Evolutionary conservation across 1,284 basidiomycete species (phyloP), one percentile per base, ranked within the genome.

Genomic region (Microbotryum intermedium): DNA sequence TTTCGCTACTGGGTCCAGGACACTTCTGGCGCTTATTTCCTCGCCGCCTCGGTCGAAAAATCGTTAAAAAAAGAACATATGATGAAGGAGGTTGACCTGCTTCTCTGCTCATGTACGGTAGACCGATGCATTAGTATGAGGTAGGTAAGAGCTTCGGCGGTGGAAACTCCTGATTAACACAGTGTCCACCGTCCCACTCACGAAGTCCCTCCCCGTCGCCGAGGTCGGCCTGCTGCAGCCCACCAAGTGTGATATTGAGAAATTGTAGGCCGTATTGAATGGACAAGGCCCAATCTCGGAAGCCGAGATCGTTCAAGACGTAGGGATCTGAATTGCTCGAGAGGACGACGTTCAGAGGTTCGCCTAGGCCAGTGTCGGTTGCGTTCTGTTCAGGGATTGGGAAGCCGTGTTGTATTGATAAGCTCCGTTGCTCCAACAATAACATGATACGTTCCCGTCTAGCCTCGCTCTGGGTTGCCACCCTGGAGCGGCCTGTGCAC

Each of bases 271-370:
- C 1, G 79, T 79, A 55, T 77, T 82, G 60, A 28, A 70, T 13
- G 39, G 28, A 60, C 25, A 34, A 52, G 45, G n/a, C 53, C 57
- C 54, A 62, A 53, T 61, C 46, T 28, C 53, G 52, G 30, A 49
- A 73, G 64, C 81, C 74, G 10, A 78, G 76, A 68, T 87, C 82
- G 18, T 82, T 80, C 47, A 95, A 79, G 1, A 95, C 85, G 4
- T 75, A 78, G 1, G 78, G 67, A 69, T 92, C 88, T 2, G 90
- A 94, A 49, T 84, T 79, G 25, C 81, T 86, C n/a, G 87, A 86
- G 34, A 97, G 77, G 71, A 97, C 90, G 57, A 82, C 80, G 69
- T 97, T 97, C 59, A 95, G 76, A 3, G 92, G 93, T 76, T 97
- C 93, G 45, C 89, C 88, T 57, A 88, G 81, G 10, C 89, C 88